These are phyloP conservation scores for Penicillium oxalicum DNA, from an alignment of 2,329 filamentous ascomycete species.

Conservation along the genomic window DNA sequence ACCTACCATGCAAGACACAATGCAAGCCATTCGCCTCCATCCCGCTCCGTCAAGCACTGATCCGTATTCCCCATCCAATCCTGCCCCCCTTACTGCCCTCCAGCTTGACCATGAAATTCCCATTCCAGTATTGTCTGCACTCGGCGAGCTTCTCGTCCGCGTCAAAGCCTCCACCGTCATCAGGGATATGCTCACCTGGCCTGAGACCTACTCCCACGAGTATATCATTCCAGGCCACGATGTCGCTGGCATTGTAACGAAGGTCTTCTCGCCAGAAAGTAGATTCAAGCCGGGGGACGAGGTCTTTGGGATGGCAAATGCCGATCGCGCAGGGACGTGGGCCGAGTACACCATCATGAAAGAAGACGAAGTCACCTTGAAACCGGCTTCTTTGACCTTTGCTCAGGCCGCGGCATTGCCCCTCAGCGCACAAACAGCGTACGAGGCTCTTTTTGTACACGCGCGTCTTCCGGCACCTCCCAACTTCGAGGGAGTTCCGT, in stretches of 20 bases:
- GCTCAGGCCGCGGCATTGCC: constrained; percentile 24
- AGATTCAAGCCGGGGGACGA: constrained; percentile 23
- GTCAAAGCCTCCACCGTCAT: constrained; percentile 22
- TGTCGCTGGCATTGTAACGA: constrained; percentile 16
- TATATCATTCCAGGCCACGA: constrained; percentile 21
- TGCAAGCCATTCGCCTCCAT: constrained; percentile 22
- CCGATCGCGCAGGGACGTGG: constrained; percentile 20
- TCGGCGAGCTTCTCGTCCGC: constrained; percentile 18
- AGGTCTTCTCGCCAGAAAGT: constrained; percentile 4
- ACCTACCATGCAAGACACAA: neutral
- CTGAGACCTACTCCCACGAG: constrained; percentile 23
- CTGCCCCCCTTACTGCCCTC: constrained; percentile 19
- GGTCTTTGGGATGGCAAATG: constrained; percentile 24
- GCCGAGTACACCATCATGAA: constrained; percentile 23
- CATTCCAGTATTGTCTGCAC: constrained; percentile 12
- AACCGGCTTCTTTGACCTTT: constrained; percentile 17
- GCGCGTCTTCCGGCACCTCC: constrained; percentile 13
- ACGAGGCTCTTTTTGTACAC: constrained; percentile 24
- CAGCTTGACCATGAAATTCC: constrained; percentile 16
- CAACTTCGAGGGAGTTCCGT: neutral
- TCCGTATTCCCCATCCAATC: constrained; percentile 23
- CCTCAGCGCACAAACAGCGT: constrained; percentile 27
- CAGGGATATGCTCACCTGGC: constrained; percentile 23
- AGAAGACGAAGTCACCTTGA: constrained; percentile 19
- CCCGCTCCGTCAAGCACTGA: constrained; percentile 9